phyloP scores from a whole-genome alignment of 768 basidiomycete species.

The Ramaria sp. region DNA sequence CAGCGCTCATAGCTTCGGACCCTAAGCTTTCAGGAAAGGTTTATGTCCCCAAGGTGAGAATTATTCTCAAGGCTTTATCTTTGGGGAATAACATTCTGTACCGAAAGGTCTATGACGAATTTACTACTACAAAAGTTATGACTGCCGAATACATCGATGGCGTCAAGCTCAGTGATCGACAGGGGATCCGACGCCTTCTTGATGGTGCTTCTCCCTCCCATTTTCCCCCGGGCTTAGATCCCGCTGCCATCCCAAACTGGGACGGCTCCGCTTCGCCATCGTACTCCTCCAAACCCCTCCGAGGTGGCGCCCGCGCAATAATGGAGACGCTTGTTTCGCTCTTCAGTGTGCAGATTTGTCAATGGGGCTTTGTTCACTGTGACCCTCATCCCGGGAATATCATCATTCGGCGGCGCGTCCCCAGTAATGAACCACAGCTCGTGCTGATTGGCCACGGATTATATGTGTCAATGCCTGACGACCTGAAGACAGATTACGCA shows the following conservation, averaged over 20 bases:
- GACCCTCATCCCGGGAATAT: constrained; percentile 66
- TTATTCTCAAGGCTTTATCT: not conserved
- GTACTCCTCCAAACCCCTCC: constrained; percentile 21
- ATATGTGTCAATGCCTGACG: constrained; percentile 60
- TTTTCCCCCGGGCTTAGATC: not conserved
- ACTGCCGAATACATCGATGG: constrained; percentile 82
- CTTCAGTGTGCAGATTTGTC: constrained; percentile 84
- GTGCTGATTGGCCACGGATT: constrained; percentile 90
- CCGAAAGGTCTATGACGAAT: constrained; percentile 48
- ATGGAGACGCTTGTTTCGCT: constrained; percentile 85
- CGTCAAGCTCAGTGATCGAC: constrained; percentile 57
- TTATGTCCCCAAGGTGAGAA: constrained; percentile 48
- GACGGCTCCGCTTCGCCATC: not conserved
- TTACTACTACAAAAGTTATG: constrained; percentile 68
- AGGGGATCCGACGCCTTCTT: constrained; percentile 35
- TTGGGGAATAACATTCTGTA: not conserved
- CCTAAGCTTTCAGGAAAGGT: constrained; percentile 59
- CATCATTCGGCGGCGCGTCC: constrained; percentile 47
- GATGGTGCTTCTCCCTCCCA: constrained; percentile 8
- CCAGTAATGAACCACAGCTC: constrained; percentile 42
- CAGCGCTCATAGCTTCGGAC: constrained; percentile 56
- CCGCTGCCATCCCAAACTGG: not conserved
- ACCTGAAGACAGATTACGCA: constrained; percentile 69
- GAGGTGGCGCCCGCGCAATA: constrained; percentile 49
- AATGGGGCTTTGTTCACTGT: constrained; percentile 86